A percentile compares a stretch with the other conserved stretches of the same genome.
These are phyloP conservation scores for Fusarium paranaense DNA, from an alignment of 2,329 filamentous ascomycete genomes.

Conservation along the genomic window DNA sequence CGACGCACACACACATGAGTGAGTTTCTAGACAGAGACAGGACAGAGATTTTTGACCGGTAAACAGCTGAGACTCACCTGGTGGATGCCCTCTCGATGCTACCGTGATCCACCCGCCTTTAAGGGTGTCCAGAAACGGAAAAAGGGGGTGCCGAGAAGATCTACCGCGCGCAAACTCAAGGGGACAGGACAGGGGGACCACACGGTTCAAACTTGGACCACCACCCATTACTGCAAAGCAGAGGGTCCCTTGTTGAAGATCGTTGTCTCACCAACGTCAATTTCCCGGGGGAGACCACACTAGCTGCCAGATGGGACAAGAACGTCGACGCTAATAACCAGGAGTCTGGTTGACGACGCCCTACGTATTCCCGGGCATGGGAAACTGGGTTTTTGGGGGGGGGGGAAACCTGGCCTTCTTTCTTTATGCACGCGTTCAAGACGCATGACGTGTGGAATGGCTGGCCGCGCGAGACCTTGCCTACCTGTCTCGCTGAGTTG, in stretches of 20 bases:
- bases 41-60: neutral
- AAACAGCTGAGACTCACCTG: neutral
- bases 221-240: neutral
- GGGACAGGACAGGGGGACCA: neutral
- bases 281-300: conserved; percentile 1
- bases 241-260: conserved; percentile 24
- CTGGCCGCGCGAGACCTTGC: neutral
- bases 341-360: conserved; percentile 2
- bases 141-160: neutral
- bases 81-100: neutral
- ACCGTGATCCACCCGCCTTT: neutral
- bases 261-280: conserved; percentile 27
- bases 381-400: neutral
- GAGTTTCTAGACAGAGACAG: neutral
- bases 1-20: neutral
- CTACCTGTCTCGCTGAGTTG: neutral
- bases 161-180: neutral
- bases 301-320: neutral
- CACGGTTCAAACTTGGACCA: neutral
- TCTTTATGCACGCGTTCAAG: conserved; percentile 5
- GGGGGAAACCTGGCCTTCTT: neutral
- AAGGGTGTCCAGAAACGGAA: neutral
- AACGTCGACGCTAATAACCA: conserved; percentile 13
- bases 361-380: conserved; percentile 21
- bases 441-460: neutral